Evolutionary conservation across 2,329 filamentous ascomycete genomes (phyloP).

Genomic region (Colletotrichum gigasporum): DNA sequence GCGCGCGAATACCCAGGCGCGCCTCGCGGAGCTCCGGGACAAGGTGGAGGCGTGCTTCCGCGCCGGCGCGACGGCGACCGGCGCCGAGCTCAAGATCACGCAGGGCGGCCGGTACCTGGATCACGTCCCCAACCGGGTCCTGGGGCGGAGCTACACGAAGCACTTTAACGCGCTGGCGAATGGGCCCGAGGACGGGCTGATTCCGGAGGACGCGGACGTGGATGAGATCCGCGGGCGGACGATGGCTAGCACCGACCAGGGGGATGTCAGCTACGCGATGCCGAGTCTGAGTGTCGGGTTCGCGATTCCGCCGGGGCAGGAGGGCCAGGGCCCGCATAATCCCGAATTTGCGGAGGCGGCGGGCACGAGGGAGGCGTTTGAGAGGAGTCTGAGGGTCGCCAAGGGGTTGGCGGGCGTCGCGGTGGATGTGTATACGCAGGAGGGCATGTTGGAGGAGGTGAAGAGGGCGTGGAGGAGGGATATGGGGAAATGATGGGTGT

Average conservation of each 20-base stretch:
- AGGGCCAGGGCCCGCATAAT: constrained; percentile 33
- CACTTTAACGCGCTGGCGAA: constrained; percentile 54
- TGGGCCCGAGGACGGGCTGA: constrained; percentile 36
- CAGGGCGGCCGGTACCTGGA: constrained; percentile 58
- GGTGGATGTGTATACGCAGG: constrained; percentile 34
- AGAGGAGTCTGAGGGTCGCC: constrained; percentile 35
- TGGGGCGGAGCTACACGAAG: constrained; percentile 55
- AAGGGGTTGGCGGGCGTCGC: constrained; percentile 37
- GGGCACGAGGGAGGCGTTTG: constrained; percentile 34
- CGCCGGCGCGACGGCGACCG: constrained; percentile 52
- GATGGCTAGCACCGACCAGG: constrained; percentile 68
- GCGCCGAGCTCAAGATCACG: constrained; percentile 56
- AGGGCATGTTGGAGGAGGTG: constrained; percentile 34
- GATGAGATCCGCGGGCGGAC: constrained; percentile 52
- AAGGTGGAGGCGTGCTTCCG: constrained; percentile 54
- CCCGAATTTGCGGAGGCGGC: constrained; percentile 37
- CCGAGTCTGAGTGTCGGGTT: constrained; percentile 64
- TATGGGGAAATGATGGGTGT: constrained; percentile 23
- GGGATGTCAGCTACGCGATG: constrained; percentile 66
- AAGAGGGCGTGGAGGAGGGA: constrained; percentile 36
- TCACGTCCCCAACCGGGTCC: constrained; percentile 61
- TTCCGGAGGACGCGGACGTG: constrained; percentile 47
- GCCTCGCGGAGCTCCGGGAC: constrained; percentile 48
- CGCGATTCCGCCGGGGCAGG: constrained; percentile 52
- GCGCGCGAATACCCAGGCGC: constrained; percentile 35